A percentile compares a stretch with the other conserved stretches of the same genome.
Evolutionary conservation across 192 early-diverging fungal species (phyloP).

Genomic region (Diversispora eburnea): DNA sequence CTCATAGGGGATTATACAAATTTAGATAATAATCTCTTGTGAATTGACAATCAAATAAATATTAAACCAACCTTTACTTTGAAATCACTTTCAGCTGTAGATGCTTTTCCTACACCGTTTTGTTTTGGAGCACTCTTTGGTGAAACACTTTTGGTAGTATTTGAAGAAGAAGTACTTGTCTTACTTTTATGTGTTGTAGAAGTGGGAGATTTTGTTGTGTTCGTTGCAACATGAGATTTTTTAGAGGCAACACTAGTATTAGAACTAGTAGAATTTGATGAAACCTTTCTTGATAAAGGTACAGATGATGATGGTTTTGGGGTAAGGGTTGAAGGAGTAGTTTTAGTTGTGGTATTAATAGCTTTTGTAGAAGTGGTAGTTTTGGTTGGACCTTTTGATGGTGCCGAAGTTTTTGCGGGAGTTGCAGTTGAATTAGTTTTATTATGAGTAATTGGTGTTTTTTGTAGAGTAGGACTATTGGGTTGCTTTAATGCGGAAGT

Average conservation of each 20-base stretch:
- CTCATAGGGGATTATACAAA: neutral
- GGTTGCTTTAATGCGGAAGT: neutral
- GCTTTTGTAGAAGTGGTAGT: neutral
- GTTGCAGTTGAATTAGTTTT: neutral
- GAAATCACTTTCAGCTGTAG: conserved; percentile 4
- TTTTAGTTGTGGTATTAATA: neutral
- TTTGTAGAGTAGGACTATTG: neutral
- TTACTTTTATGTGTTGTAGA: neutral
- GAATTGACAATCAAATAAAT: neutral
- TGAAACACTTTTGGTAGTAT: neutral
- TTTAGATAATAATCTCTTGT: neutral
- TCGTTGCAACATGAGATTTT: neutral
- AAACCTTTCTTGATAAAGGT: neutral
- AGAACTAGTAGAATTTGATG: neutral
- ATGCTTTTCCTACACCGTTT: neutral
- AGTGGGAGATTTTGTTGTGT: neutral
- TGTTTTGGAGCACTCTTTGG: neutral
- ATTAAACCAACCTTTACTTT: conserved; percentile 28
- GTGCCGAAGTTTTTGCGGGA: neutral
- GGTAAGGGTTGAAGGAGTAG: neutral
- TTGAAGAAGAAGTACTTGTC: neutral
- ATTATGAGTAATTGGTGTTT: neutral
- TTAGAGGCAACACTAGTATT: neutral
- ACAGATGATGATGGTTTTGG: too few species aligned
- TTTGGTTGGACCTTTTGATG: neutral